Conservation (phyloP, 148 eudicot species). For the Chenopodium berlandieri region DNA sequence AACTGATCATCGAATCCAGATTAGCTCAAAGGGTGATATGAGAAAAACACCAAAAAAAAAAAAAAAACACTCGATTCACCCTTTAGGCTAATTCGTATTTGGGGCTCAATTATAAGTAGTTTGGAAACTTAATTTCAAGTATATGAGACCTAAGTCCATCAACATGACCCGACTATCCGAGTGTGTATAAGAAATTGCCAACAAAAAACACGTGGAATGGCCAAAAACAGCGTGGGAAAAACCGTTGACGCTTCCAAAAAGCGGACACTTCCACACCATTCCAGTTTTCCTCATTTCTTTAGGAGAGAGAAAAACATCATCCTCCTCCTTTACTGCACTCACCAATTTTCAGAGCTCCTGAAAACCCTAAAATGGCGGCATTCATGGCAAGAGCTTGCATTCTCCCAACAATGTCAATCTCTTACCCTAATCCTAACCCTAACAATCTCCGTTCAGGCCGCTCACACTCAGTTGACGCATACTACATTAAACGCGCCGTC, state of each 20-base stretch:
- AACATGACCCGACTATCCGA: no score
- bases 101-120: no score
- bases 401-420: conserved; percentile 28
- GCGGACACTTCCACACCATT: conserved; percentile 13
- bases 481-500: conserved; percentile 70
- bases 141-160: no score
- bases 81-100: no score
- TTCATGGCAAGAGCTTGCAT: conserved; percentile 23
- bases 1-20: no score
- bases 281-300: not conserved
- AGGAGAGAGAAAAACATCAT: not conserved
- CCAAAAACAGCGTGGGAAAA: conserved; percentile 3
- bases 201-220: not conserved
- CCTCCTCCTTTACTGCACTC: no score
- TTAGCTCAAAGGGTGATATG: no score
- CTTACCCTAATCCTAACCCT: conserved; percentile 31
- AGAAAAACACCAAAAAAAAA: no score
- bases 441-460: not conserved
- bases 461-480: conserved; percentile 57
- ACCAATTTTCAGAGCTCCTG: not conserved
- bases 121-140: no score
- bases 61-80: no score
- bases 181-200: no score
- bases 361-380: conserved; percentile 25
- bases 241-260: not conserved